Conservation (phyloP, 148 eudicot species). For the Hydrangea macrophylla region DNA sequence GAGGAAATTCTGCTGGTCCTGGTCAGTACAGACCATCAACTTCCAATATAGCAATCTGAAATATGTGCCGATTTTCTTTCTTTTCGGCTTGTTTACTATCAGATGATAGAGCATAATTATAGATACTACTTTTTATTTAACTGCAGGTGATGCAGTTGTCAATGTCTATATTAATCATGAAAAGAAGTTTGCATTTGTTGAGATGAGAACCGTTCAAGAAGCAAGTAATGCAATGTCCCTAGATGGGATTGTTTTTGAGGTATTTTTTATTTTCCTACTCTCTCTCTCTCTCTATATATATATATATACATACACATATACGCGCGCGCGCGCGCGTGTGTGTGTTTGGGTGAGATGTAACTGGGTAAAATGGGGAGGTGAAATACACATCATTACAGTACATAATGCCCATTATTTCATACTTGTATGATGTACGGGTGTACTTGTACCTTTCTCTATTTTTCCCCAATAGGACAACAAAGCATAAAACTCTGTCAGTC, state of each 20-base stretch:
- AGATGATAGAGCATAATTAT: conserved; percentile 1
- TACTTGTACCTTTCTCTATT: not conserved
- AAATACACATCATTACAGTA: too few species aligned
- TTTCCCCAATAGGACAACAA: not conserved
- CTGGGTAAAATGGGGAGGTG: not conserved
- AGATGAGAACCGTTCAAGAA: conserved; percentile 98
- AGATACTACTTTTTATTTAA: conserved; percentile 9
- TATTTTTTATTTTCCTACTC: conserved; percentile 15
- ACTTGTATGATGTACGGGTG: not conserved
- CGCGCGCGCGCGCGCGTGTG: too few species aligned
- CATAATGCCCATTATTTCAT: not conserved
- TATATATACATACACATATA: too few species aligned
- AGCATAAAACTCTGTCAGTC: not conserved
- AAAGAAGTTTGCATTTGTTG: conserved; percentile 96
- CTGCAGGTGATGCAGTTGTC: conserved; percentile 87
- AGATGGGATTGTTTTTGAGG: conserved; percentile 94
- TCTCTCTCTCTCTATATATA: not conserved
- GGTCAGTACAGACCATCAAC: conserved; percentile 40
- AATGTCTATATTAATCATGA: conserved; percentile 96
- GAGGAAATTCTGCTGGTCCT: conserved; percentile 89
- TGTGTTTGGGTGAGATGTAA: not conserved
- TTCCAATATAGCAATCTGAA: not conserved
- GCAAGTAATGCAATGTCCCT: conserved; percentile 97
- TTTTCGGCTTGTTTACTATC: not conserved
- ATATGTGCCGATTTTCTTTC: not conserved